Evolutionary conservation across 768 basidiomycete species (phyloP).

Genomic region (Podaxis mareebaensis): DNA sequence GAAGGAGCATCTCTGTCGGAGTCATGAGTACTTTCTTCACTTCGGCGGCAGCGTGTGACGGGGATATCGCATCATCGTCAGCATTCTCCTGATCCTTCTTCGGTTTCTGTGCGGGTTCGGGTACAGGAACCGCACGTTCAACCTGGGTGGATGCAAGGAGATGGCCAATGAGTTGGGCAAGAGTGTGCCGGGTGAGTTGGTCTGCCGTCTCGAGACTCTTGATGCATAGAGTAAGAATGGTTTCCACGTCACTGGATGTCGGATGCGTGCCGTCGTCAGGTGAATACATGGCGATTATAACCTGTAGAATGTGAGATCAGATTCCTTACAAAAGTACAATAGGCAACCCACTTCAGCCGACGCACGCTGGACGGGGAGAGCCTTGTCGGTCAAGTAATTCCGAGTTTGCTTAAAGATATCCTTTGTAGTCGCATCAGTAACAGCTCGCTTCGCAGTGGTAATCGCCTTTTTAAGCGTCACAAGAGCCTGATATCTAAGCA

Average conservation of each 20-base stretch:
- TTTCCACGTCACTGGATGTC: constrained; percentile 73
- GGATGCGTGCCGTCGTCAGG: constrained; percentile 52
- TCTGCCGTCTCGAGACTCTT: constrained; percentile 83
- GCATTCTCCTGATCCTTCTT: constrained; percentile 66
- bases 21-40: constrained; percentile 68
- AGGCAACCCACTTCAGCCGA: constrained; percentile 64
- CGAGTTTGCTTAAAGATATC: constrained; percentile 87
- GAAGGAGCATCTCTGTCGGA: constrained; percentile 78
- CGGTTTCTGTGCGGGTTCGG: constrained; percentile 53
- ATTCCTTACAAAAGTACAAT: background rate
- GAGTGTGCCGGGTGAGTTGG: constrained; percentile 76
- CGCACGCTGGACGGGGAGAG: constrained; percentile 81
- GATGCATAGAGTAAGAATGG: constrained; percentile 63
- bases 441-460: constrained; percentile 76
- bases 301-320: constrained; percentile 30
- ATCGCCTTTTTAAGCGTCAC: constrained; percentile 77
- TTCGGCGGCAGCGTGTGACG: constrained; percentile 50
- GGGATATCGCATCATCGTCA: constrained; percentile 50
- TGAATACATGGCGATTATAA: constrained; percentile 56
- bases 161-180: constrained; percentile 80
- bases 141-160: constrained; percentile 83
- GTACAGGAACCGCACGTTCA: constrained; percentile 47
- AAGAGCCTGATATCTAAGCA: constrained; percentile 83
- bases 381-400: constrained; percentile 76
- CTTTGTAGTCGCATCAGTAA: constrained; percentile 74